Conservation (phyloP, 2,329 filamentous ascomycete genomes). For the Phaeosphaeria sp. region DNA sequence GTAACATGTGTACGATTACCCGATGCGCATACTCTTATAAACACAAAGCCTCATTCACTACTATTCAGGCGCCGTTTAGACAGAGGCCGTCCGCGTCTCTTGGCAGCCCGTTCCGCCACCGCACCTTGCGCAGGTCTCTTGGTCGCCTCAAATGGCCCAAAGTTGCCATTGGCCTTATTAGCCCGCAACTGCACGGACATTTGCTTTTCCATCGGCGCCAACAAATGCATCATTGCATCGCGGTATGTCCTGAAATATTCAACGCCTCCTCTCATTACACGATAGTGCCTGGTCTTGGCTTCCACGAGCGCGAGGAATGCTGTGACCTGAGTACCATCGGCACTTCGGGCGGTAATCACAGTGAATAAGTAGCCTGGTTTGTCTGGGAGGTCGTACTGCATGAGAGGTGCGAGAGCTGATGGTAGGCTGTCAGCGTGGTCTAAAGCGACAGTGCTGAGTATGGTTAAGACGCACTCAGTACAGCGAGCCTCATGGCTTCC, state of each 20-base stretch:
- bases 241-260: background rate
- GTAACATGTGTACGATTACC: background rate
- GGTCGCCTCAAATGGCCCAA: too few relatives aligned
- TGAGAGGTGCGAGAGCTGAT: background rate
- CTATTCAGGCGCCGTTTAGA: too few relatives aligned
- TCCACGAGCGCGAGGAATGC: background rate
- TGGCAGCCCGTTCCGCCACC: too few relatives aligned
- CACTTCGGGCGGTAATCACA: background rate
- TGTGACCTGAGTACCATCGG: background rate
- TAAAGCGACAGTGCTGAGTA: background rate
- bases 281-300: too few relatives aligned
- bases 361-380: background rate
- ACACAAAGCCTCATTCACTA: background rate
- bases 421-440: background rate
- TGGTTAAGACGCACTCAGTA: background rate
- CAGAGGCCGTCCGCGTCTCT: too few relatives aligned
- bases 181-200: background rate
- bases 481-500: background rate
- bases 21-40: background rate
- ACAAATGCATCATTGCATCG: background rate
- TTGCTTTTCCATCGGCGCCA: background rate
- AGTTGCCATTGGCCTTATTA: background rate
- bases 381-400: background rate
- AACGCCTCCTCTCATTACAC: background rate
- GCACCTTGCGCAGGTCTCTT: too few relatives aligned